Evolutionary conservation across 2,329 filamentous ascomycete species (phyloP).

Genomic region (Ramularia collo-cygni): DNA sequence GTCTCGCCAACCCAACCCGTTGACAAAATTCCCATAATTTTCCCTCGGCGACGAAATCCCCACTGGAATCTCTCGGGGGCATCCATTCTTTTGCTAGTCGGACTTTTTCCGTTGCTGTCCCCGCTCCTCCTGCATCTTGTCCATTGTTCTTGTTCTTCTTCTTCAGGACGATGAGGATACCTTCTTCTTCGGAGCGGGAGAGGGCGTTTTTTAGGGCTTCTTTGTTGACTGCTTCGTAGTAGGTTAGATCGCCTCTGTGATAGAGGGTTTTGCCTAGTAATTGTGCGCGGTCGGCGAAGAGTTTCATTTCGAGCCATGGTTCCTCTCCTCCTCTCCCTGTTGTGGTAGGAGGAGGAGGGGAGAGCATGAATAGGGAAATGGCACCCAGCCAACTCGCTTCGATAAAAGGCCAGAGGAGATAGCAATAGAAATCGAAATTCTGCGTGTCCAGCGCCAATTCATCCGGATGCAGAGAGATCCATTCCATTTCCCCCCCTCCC

Average conservation of each 20-base stretch:
- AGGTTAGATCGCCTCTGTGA: constrained; percentile 92
- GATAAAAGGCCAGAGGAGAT: constrained; percentile 96
- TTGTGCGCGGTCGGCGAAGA: constrained; percentile 60
- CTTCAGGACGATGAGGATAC: constrained; percentile 73
- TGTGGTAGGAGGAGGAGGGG: constrained; percentile 50
- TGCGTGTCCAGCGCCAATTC: constrained; percentile 77
- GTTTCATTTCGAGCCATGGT: constrained; percentile 58
- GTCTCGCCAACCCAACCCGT: constrained; percentile 69
- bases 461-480: constrained; percentile 65
- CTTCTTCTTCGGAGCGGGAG: constrained; percentile 79
- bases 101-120: constrained; percentile 54
- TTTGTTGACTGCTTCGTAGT: constrained; percentile 98
- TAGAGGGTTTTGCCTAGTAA: constrained; percentile 93
- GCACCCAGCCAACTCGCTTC: constrained; percentile 90
- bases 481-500: constrained; percentile 45
- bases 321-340: constrained; percentile 31
- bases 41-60: constrained; percentile 62
- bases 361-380: constrained; percentile 78
- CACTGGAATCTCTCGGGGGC: constrained; percentile 57
- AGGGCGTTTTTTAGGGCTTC: constrained; percentile 95
- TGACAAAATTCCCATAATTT: constrained; percentile 89
- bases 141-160: too few species aligned
- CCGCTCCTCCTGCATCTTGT: constrained; percentile 40
- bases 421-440: constrained; percentile 98
- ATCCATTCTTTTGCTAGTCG: constrained; percentile 52